Base-by-base conservation (phyloP, 1,284 basidiomycete species). In the Fomitopsis schrenkii region DNA sequence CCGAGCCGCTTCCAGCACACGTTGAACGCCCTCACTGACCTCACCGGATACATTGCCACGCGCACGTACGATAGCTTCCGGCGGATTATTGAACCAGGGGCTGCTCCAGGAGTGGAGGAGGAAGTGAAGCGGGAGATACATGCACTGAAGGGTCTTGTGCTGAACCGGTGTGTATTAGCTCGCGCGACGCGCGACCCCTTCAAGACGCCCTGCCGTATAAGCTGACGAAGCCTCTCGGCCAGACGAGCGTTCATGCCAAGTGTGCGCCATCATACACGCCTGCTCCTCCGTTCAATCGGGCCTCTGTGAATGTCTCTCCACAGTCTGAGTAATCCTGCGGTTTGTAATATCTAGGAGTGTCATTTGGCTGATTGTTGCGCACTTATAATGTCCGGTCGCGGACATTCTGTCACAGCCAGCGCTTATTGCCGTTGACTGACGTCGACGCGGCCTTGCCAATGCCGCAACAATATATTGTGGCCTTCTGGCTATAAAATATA, bases 21-120 rank as follows among this genome's bases (percentile, higher is more conserved):
- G 3, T 70, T 87, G 26, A 80, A 88, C 66, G 69, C 84, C 0
- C 75, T 88, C 44, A 78, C 83, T 1, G 84, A 87, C 64, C 80
- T 89, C 63, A 89, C 86, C 1, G 87, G 86, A 5, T 88, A 87
- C 71, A 78, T 90, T 66, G 83, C 83, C 54, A 79, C 84, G 8
- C 84, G 87, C 63, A 79, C 86, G 6, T 88, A 87, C 67, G 76
- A 66, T 70, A 68, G 75, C 14, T 69, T 78, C 46, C 70, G 73
- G 8, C 14, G 15, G 9, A 10, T 68, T 35, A 64, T 64, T 9
- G 65, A 54, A 67, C 28, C 70, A 73, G 52, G 40, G 63, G 56
- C 63, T 74, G 45, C 62, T 66, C 53, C 78, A 83, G 14, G 78
- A 80, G 54, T 54, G 6, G 85, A 86, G 72, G 87, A 88, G 62